Percentiles rank a stretch among this genome's conserved stretches.
Evolutionary conservation across 441 rosid species (phyloP).

Genomic region (Gossypium davidsonii): DNA sequence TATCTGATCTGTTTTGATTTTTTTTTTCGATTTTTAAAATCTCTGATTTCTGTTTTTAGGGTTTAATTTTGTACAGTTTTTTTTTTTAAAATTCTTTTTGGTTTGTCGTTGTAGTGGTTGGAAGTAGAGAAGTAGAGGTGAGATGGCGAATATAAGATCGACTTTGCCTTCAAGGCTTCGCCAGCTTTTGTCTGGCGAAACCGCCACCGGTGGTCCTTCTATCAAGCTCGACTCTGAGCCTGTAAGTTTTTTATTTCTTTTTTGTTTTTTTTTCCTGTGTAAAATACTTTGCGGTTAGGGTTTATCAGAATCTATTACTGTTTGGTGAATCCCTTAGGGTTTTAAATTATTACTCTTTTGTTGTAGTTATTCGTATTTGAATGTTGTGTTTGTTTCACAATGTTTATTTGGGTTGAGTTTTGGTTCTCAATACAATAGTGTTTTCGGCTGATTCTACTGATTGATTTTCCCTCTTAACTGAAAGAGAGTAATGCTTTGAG

Average conservation of each 20-base stretch:
- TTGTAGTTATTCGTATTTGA: background rate
- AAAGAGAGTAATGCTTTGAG: background rate
- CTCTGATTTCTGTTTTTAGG: background rate
- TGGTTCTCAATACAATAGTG: background rate
- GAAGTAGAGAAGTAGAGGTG: constrained; percentile 38
- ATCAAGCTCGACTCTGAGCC: constrained; percentile 82
- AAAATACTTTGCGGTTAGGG: background rate
- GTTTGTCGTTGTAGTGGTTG: constrained; percentile 24
- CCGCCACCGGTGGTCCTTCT: constrained; percentile 68
- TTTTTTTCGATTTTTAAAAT: constrained; percentile 16
- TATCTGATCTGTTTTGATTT: constrained; percentile 29
- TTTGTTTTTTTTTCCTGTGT: background rate
- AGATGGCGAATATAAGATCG: constrained; percentile 81
- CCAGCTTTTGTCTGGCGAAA: constrained; percentile 91
- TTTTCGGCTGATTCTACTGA: background rate
- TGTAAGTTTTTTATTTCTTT: constrained; percentile 36
- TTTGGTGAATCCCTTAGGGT: constrained; percentile 4
- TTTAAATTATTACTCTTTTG: background rate
- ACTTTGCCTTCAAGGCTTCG: constrained; percentile 90
- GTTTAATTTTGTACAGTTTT: background rate
- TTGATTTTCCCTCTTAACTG: background rate
- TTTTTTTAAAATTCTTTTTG: background rate
- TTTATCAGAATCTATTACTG: background rate
- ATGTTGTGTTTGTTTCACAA: background rate
- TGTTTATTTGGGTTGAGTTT: background rate